A percentile compares a stretch with the other conserved stretches of the same genome.
Evolutionary conservation across 495 filamentous ascomycete species (phyloP).

Genomic region (Penicillium argentinense): DNA sequence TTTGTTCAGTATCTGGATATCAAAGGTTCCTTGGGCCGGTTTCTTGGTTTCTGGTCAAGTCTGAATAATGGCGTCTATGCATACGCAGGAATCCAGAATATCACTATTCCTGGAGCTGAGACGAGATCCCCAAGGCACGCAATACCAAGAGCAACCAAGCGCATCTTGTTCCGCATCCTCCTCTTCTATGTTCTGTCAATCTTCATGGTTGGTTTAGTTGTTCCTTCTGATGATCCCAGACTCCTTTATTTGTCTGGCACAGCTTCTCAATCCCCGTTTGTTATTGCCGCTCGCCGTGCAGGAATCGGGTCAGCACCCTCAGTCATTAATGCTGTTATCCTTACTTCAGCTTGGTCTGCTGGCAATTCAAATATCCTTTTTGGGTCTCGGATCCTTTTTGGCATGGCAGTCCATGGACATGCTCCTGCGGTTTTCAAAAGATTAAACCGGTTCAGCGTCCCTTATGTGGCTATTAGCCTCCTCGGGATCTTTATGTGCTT

Average conservation of each 20-base stretch:
- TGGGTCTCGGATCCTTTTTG: constrained; percentile 45
- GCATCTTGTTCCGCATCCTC: constrained; percentile 41
- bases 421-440: constrained; percentile 45
- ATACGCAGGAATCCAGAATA: constrained; percentile 54
- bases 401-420: constrained; percentile 42
- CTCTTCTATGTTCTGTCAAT: constrained; percentile 45
- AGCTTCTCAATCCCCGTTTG: constrained; percentile 49
- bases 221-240: constrained; percentile 43
- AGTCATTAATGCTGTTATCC: constrained; percentile 49
- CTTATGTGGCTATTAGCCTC: constrained; percentile 52
- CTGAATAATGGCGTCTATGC: constrained; percentile 56
- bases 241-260: constrained; percentile 42
- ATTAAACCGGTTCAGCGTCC: constrained; percentile 60
- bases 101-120: constrained; percentile 50
- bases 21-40: constrained; percentile 16
- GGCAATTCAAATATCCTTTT: constrained; percentile 49
- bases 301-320: constrained; percentile 47
- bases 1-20: constrained; percentile 22
- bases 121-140: constrained; percentile 33
- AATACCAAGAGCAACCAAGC: constrained; percentile 40
- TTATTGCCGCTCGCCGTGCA: constrained; percentile 46
- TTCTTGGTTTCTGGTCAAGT: constrained; percentile 56
- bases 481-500: constrained; percentile 50
- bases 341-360: constrained; percentile 46
- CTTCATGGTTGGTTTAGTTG: constrained; percentile 43